Conservation (phyloP, 495 filamentous ascomycete genomes). For the Neurospora sp. region DNA sequence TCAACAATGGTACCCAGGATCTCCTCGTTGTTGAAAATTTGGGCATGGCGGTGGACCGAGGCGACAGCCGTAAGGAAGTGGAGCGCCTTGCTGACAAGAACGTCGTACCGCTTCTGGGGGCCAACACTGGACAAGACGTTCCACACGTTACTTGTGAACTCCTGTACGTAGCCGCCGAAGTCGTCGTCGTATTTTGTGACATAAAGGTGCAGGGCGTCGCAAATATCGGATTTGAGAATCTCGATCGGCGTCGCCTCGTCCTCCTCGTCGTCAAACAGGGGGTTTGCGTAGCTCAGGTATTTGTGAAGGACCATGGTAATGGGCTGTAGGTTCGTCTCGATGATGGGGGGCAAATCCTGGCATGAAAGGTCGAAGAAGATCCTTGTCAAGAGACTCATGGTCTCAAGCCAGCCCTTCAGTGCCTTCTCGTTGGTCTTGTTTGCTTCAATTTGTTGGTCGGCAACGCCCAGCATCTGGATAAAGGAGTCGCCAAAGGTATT, state of each 20-base stretch:
- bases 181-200: conserved; percentile 90
- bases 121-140: conserved; percentile 77
- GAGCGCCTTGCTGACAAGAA: conserved; percentile 86
- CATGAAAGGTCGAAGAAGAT: conserved; percentile 91
- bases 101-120: conserved; percentile 84
- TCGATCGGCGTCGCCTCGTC: conserved; percentile 77
- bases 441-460: conserved; percentile 66
- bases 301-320: conserved; percentile 79
- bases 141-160: conserved; percentile 86
- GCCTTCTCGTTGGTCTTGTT: conserved; percentile 62
- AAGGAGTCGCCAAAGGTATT: conserved; percentile 72
- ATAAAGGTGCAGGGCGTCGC: conserved; percentile 77
- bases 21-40: conserved; percentile 70
- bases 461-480: conserved; percentile 63
- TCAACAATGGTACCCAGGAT: conserved; percentile 77
- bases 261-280: conserved; percentile 71
- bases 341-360: conserved; percentile 89
- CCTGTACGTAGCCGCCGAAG: conserved; percentile 64
- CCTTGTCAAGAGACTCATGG: conserved; percentile 78
- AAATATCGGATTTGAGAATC: conserved; percentile 81
- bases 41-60: conserved; percentile 61
- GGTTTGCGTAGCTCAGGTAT: conserved; percentile 83
- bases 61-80: conserved; percentile 90
- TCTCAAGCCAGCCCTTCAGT: conserved; percentile 65
- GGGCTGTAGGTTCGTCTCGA: conserved; percentile 70